Conservation (phyloP, 495 filamentous ascomycete species). For the Trypethelium eluteriae region DNA sequence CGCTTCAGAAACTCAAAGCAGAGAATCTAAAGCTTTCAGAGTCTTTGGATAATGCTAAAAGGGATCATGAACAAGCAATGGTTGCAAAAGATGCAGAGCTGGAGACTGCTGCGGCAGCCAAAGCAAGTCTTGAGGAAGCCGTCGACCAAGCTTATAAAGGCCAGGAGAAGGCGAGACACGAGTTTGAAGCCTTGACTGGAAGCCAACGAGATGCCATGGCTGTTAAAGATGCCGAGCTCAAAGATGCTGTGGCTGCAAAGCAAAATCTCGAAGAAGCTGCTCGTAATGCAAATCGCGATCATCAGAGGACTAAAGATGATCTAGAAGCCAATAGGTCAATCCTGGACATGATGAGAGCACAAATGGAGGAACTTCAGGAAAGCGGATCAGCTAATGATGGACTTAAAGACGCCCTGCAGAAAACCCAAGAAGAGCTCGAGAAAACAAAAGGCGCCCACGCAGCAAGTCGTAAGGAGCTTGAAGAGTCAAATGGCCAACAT, state of each 20-base stretch:
- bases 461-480: conserved; percentile 1
- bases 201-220: not conserved
- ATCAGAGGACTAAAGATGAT: conserved; percentile 6
- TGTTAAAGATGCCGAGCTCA: conserved; percentile 1
- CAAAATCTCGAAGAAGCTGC: conserved; percentile 4
- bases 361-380: not conserved
- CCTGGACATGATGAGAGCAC: not conserved
- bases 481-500: not conserved
- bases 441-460: not conserved
- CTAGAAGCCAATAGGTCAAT: conserved; percentile 1
- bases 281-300: conserved; percentile 6
- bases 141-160: not conserved
- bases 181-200: not conserved
- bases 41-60: not conserved
- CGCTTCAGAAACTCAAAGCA: not conserved
- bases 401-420: conserved; percentile 3
- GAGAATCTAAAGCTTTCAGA: conserved; percentile 1
- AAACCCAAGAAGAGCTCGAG: not conserved
- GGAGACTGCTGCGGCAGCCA: not conserved
- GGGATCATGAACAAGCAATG: not conserved
- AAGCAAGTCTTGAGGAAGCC: not conserved
- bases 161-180: not conserved
- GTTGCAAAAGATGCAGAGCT: not conserved
- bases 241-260: not conserved
- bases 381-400: not conserved